Evolutionary conservation across 345 rosid genomes (phyloP).

Genomic region (Cardamine occulta): DNA sequence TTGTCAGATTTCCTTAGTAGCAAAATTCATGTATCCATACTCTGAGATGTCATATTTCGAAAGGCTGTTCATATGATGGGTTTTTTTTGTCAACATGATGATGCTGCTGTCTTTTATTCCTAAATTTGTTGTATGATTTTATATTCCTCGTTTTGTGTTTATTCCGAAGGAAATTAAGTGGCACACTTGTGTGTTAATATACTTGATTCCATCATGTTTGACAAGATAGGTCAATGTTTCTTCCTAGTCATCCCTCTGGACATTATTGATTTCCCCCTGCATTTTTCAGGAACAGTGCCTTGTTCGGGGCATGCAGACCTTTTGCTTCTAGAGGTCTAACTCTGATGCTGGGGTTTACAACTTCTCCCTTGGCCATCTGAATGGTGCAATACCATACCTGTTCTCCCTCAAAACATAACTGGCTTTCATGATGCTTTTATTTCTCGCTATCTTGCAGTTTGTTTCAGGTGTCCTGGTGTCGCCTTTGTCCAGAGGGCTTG

Average conservation of each 20-base stretch:
- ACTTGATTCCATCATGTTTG: slow-evolving; percentile 23
- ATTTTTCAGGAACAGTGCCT: slow-evolving; percentile 63
- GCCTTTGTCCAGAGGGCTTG: slow-evolving; percentile 30
- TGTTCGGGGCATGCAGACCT: slow-evolving; percentile 47
- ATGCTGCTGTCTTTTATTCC: neutral
- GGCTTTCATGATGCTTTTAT: slow-evolving; percentile 9
- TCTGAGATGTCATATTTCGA: slow-evolving; percentile 27
- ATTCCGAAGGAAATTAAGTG: neutral
- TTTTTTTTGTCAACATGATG: neutral
- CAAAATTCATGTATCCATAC: slow-evolving; percentile 29
- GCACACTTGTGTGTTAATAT: slow-evolving; percentile 19
- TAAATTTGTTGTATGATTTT: slow-evolving; percentile 1
- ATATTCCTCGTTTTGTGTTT: slow-evolving; percentile 5
- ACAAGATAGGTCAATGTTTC: slow-evolving; percentile 16
- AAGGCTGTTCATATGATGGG: slow-evolving; percentile 5
- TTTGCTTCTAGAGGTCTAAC: slow-evolving; percentile 53
- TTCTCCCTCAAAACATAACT: slow-evolving; percentile 27
- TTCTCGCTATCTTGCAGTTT: slow-evolving; percentile 27
- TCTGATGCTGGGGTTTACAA: slow-evolving; percentile 51
- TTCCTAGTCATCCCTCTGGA: slow-evolving; percentile 34
- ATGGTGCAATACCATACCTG: slow-evolving; percentile 43
- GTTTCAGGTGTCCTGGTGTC: slow-evolving; percentile 42
- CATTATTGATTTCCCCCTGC: slow-evolving; percentile 54
- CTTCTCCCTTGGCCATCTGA: slow-evolving; percentile 33
- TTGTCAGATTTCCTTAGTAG: slow-evolving; percentile 24